Percentiles rank a stretch among this genome's conserved stretches.
Conservation (phyloP, 1,284 basidiomycete genomes). For the Apiotrichum siamense region DNA sequence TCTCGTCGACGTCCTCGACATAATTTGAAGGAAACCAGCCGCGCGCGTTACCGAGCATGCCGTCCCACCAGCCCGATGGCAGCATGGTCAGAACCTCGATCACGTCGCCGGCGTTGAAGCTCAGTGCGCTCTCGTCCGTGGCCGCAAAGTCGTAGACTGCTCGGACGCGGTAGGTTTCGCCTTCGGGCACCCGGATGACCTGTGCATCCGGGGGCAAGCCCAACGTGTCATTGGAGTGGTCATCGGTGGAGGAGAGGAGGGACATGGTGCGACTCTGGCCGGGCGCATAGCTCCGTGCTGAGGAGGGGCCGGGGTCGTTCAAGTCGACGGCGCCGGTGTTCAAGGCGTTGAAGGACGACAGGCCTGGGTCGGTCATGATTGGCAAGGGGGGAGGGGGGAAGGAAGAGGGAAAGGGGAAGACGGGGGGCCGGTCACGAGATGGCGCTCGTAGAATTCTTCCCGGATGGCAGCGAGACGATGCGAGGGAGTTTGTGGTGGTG, state of each 20-base stretch:
- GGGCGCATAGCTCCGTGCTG: background rate
- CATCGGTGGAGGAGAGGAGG: background rate
- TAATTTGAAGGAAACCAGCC: constrained; percentile 99
- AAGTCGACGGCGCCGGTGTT: constrained; percentile 12
- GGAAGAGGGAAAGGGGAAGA: no score
- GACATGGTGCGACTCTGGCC: background rate
- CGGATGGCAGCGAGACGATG: no score
- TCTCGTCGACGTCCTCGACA: constrained; percentile 69
- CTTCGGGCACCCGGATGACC: constrained; percentile 17
- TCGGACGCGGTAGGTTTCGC: constrained; percentile 55
- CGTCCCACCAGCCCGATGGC: constrained; percentile 98
- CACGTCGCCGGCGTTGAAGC: constrained; percentile 77
- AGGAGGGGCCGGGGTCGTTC: background rate
- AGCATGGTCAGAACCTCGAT: constrained; percentile 91
- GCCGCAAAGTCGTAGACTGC: constrained; percentile 89
- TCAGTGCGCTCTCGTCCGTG: constrained; percentile 79
- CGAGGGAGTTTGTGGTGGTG: no score
- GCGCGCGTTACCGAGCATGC: constrained; percentile 75
- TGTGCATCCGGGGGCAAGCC: constrained; percentile 11
- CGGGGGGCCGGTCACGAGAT: no score
- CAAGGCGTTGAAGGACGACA: constrained; percentile 4
- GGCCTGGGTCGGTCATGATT: constrained; percentile 8
- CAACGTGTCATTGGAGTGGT: constrained; percentile 8
- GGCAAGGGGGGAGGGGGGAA: no score
- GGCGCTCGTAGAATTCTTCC: no score